A percentile compares a stretch with the other conserved stretches of the same genome.
These are phyloP conservation scores for Penicillium fimorum DNA, from an alignment of 495 filamentous ascomycete genomes.

Conservation along the genomic window DNA sequence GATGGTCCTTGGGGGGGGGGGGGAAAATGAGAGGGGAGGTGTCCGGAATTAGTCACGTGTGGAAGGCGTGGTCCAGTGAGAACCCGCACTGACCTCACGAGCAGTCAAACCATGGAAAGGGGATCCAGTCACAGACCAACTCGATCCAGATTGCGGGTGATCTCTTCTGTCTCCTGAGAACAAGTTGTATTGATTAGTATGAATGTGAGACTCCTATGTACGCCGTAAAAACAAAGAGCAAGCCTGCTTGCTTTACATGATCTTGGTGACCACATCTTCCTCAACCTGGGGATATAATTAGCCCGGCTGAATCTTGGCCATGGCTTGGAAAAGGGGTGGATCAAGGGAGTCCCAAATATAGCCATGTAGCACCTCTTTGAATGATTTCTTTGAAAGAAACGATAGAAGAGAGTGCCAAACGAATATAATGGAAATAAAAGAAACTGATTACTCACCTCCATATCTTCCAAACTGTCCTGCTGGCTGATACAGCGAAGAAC, in stretches of 20 bases:
- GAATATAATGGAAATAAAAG: not conserved
- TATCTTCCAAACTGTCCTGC: constrained; percentile 92
- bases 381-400: not conserved
- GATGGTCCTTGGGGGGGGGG: not conserved
- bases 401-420: not conserved
- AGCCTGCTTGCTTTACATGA: constrained; percentile 64
- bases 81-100: constrained; percentile 45
- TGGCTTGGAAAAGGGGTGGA: constrained; percentile 6
- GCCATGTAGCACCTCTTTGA: constrained; percentile 2
- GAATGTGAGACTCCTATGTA: constrained; percentile 37
- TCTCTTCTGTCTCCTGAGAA: constrained; percentile 35
- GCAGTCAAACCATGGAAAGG: constrained; percentile 24
- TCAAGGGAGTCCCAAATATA: not conserved
- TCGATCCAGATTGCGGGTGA: constrained; percentile 29
- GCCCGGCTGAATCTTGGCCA: constrained; percentile 35
- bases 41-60: constrained; percentile 42
- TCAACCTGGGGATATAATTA: constrained; percentile 78
- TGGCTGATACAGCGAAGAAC: constrained; percentile 90
- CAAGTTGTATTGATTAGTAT: constrained; percentile 43
- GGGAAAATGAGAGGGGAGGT: constrained; percentile 14
- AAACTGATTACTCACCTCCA: constrained; percentile 73
- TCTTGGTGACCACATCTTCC: constrained; percentile 89
- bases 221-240: constrained; percentile 22
- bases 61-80: constrained; percentile 38
- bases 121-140: constrained; percentile 27